phyloP scores from a whole-genome alignment of 306 rosid species.

The Spatholobus suberectus region DNA sequence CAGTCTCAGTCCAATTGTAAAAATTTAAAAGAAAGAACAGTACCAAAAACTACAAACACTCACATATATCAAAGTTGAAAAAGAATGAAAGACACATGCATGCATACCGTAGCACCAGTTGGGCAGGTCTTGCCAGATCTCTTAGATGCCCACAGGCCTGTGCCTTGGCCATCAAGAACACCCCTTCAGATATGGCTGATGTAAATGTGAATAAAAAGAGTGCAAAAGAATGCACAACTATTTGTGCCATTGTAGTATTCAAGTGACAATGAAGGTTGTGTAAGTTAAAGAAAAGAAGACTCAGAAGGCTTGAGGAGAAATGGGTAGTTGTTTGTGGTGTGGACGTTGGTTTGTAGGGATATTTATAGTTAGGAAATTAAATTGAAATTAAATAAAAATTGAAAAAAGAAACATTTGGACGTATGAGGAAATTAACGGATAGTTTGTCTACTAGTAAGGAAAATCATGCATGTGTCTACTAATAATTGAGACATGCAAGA shows the following conservation, averaged over 20 bases:
- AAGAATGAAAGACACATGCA: background rate
- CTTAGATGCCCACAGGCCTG: slow-evolving; percentile 59
- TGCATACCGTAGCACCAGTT: slow-evolving; percentile 56
- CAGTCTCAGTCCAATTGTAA: no score
- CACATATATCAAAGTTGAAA: no score
- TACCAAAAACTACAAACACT: no score
- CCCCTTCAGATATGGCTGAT: slow-evolving; percentile 41
- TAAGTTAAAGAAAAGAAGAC: background rate
- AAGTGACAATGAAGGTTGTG: background rate
- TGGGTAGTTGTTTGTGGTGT: background rate
- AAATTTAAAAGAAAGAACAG: no score
- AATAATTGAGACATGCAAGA: background rate
- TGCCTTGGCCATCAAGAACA: slow-evolving; percentile 59
- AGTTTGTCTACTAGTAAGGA: slow-evolving; percentile 1
- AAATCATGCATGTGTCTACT: slow-evolving; percentile 27
- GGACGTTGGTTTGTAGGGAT: background rate
- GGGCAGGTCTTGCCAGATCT: slow-evolving; percentile 54
- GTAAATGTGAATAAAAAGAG: slow-evolving; percentile 20
- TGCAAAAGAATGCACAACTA: background rate
- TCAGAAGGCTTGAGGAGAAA: no score
- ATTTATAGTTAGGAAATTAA: slow-evolving; percentile 39
- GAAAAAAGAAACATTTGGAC: background rate
- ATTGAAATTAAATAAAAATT: background rate
- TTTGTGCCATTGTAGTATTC: slow-evolving; percentile 30
- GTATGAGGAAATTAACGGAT: background rate